Base-by-base conservation (phyloP, 1,284 basidiomycete species). In the Tilletia indica region DNA sequence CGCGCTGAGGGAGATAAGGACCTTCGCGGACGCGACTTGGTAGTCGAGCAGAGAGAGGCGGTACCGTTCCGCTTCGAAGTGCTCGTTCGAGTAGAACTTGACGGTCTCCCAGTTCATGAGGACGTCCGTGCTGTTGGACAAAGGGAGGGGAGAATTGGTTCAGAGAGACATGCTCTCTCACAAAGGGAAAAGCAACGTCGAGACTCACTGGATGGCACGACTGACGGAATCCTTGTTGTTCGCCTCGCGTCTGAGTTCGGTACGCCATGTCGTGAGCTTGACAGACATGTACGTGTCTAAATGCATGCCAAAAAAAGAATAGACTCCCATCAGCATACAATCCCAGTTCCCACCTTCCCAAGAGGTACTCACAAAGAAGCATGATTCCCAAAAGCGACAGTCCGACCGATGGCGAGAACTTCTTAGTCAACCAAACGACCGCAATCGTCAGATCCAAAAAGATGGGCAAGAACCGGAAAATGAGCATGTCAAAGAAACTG, bases 21-120 rank as follows among this genome's bases (percentile, higher is more conserved):
- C 91, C 79, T 87, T 89, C 83, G 89, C 91, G 80, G 93, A 92
- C 68, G 92, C 85, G 31, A 85, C 82, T 80, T 94, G 92, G 79
- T 93, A 94, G 73, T 90, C 87, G n/a, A 87, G 86, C 76, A 94
- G 88, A 1, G 93, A 91, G 25, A 89, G 87, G 12, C 87, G 85
- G 82, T 94, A 93, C 39, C 93, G 88, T 67, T 88, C 87, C 21
- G 88, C 89, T 82, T 94, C 93, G 80, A 92, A 91, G 45, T 89
- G 87, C 84, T 95, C 93, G 38, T 92, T 91, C 42, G 89, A 89
- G 83, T 93, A 93, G 85, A 92, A 92, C 83, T 92, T 92, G 73
- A 85, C 82, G 19, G 82, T 82, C 73, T 85, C 83, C 74, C 80
- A 83, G 70, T 82, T 81, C 69, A 83, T 78, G 8, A 83, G 72